A percentile compares a stretch with the other conserved stretches of the same genome.
Conservation (phyloP, 306 rosid genomes). For the Castanospermum australe region DNA sequence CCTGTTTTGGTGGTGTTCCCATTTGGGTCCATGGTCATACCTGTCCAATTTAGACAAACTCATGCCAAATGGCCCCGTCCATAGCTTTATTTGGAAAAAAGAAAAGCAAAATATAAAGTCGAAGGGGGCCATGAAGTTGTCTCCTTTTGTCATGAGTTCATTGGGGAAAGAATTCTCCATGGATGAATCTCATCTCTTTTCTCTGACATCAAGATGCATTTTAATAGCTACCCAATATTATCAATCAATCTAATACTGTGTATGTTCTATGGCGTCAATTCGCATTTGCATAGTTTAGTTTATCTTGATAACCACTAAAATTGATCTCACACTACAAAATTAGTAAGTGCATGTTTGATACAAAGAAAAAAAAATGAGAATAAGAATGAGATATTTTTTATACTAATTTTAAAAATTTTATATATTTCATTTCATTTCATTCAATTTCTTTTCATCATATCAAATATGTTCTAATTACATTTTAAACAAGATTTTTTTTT, state of each 20-base stretch:
- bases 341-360: too few relatives aligned
- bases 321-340: background rate
- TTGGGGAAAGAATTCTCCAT: background rate
- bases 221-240: background rate
- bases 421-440: too few relatives aligned
- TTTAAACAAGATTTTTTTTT: too few relatives aligned
- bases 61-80: background rate
- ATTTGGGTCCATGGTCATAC: background rate
- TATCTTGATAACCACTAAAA: background rate
- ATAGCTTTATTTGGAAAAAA: background rate
- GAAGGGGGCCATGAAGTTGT: background rate
- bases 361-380: too few relatives aligned
- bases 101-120: background rate
- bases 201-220: background rate
- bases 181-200: background rate
- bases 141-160: background rate
- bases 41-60: background rate
- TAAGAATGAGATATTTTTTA: too few relatives aligned
- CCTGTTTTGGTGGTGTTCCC: background rate
- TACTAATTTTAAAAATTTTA: too few relatives aligned
- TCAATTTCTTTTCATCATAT: too few relatives aligned
- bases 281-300: background rate
- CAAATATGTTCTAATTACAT: too few relatives aligned
- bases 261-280: background rate
- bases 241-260: background rate